phyloP scores from a whole-genome alignment of 73 alveolate species.

The Tetrahymena elliotti region DNA sequence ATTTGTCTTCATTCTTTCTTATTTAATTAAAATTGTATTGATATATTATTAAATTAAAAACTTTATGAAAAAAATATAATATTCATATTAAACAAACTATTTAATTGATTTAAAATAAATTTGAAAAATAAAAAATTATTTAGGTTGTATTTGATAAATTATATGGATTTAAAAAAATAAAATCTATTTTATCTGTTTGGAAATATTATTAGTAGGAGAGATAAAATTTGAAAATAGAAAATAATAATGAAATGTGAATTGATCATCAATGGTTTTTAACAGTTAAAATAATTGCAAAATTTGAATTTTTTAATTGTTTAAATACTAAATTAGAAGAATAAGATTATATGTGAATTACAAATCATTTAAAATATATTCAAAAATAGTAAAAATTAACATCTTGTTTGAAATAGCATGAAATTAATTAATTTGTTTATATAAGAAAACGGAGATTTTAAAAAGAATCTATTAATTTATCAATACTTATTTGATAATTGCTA shows the following conservation, averaged over 20 bases:
- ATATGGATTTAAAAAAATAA: too few species aligned
- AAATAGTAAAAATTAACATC: background rate
- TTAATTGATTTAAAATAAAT: too few species aligned
- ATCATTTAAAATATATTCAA: background rate
- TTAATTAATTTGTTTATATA: background rate
- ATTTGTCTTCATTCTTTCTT: too few species aligned
- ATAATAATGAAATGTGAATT: background rate
- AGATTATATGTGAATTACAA: background rate
- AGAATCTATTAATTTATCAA: background rate
- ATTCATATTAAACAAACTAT: too few species aligned
- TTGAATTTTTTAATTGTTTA: background rate
- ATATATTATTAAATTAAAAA: too few species aligned
- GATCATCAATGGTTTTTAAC: background rate
- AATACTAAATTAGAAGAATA: background rate
- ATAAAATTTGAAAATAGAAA: too few species aligned
- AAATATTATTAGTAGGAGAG: too few species aligned
- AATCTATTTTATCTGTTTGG: too few species aligned
- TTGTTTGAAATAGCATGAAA: background rate
- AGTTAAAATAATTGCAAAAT: background rate
- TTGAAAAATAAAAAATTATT: too few species aligned
- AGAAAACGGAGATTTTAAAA: background rate
- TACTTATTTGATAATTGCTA: background rate
- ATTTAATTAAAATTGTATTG: too few species aligned
- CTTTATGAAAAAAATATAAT: too few species aligned
- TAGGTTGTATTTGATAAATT: too few species aligned